Evolutionary conservation across 1,139 yeast species (phyloP), one percentile per base, ranked within the genome.

Genomic region (Taphrina communis): DNA sequence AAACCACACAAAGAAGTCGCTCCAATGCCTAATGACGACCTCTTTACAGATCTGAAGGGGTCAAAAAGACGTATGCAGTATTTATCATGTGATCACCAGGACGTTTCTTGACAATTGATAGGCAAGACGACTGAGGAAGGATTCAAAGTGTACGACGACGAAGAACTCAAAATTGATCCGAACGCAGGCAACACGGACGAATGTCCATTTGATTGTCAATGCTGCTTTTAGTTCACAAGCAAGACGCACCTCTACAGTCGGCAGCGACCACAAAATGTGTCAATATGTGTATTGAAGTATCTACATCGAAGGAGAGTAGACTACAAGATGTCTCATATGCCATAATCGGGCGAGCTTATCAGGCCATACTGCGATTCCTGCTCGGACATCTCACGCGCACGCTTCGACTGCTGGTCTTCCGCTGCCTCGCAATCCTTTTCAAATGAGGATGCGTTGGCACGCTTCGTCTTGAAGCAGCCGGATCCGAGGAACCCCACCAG

Each of bases 111-210:
- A 44, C 48, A 4, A 25, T 25, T 25, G 31, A 25, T 25, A 44
- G 70, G 70, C 3, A 68, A 68, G 51, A 63, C 65, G 41, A 68
- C 70, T 14, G 70, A 68, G 39, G 70, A 68, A 52, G 70, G 70
- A 9, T 68, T 58, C 56, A 51, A 46, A 17, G 68, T 68, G 14
- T 68, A 68, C 62, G 66, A 63, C 36, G 69, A 65, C n/a, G 70
- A 68, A 25, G 70, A 68, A 38, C 58, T 68, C 35, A 36, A 56
- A 19, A 58, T 68, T 17, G 66, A 60, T 17, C 61, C 62, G 39
- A 58, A 56, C 39, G 68, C 68, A 9, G 70, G 70, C 35, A 59
- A 44, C 51, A 68, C 70, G 14, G 68, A 59, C 46, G 60, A 56
- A 8, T 68, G 70, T 35, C 70, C 70, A 7, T 68, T 68, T 35